Conservation (phyloP, 2,329 filamentous ascomycete genomes). For the Fusarium euwallaceae region DNA sequence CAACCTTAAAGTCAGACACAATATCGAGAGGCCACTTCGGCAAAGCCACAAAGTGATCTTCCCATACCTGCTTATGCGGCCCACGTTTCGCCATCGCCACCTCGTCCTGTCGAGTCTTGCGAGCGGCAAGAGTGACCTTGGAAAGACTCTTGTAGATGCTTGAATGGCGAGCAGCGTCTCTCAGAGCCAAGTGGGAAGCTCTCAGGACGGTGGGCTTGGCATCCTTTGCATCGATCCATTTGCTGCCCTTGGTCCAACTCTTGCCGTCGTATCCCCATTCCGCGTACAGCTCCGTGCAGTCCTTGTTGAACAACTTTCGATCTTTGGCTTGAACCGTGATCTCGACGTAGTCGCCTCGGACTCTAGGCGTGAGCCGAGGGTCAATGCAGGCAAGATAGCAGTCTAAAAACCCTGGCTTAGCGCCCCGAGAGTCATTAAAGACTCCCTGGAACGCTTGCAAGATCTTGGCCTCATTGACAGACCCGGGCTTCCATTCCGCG, state of each 20-base stretch:
- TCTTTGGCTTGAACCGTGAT: background rate
- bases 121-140: rapidly evolving
- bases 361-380: rapidly evolving
- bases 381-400: background rate
- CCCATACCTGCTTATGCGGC: background rate
- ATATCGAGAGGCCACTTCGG: rapidly evolving
- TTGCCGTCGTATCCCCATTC: background rate
- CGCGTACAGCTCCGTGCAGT: background rate
- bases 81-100: background rate
- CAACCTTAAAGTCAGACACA: background rate
- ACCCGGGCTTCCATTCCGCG: background rate
- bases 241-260: background rate
- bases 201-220: rapidly evolving
- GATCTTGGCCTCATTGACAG: background rate
- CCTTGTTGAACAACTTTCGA: background rate
- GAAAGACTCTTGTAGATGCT: rapidly evolving
- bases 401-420: background rate
- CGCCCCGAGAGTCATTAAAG: background rate
- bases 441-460: background rate
- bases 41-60: background rate
- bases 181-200: rapidly evolving
- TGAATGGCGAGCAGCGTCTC: background rate
- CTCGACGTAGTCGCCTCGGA: background rate
- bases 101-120: background rate
- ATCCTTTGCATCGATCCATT: background rate